Conservation (phyloP, 805 yeast species). For the Sporopachydermia lactativora region DNA sequence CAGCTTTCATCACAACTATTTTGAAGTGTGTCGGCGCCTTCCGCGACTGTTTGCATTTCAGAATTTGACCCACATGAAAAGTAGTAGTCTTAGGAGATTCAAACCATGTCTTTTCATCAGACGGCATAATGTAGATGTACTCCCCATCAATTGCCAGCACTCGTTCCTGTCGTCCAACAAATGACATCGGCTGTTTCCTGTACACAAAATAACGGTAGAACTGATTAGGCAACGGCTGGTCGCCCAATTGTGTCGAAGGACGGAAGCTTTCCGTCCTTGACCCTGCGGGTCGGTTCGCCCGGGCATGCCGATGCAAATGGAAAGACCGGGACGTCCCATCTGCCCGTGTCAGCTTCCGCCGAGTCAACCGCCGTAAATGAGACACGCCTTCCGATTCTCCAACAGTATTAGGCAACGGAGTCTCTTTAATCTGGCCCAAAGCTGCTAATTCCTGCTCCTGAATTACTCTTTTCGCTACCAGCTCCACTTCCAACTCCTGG, state of each 20-base stretch:
- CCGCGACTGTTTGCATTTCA: constrained; percentile 59
- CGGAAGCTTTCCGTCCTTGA: neutral
- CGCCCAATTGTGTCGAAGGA: constrained; percentile 42
- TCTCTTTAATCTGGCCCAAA: neutral
- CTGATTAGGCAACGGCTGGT: neutral
- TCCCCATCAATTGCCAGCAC: constrained; percentile 89
- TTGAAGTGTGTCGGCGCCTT: constrained; percentile 73
- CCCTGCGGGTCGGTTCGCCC: constrained; percentile 5
- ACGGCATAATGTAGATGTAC: constrained; percentile 76
- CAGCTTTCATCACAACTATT: constrained; percentile 54
- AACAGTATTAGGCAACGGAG: neutral
- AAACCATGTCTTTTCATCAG: constrained; percentile 62
- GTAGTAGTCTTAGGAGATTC: constrained; percentile 72
- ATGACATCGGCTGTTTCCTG: constrained; percentile 78
- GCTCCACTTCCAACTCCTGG: neutral
- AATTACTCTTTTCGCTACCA: neutral
- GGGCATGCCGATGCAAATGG: constrained; percentile 3
- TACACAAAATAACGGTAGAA: constrained; percentile 55
- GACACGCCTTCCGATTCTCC: neutral
- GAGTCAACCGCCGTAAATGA: neutral
- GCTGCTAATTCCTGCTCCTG: neutral
- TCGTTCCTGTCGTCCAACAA: constrained; percentile 68
- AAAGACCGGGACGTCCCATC: neutral
- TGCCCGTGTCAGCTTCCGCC: neutral
- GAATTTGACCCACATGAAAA: constrained; percentile 69